These are phyloP conservation scores for Macadamia integrifolia DNA, from an alignment of 164 flowering plant genomes.

Conservation along the genomic window DNA sequence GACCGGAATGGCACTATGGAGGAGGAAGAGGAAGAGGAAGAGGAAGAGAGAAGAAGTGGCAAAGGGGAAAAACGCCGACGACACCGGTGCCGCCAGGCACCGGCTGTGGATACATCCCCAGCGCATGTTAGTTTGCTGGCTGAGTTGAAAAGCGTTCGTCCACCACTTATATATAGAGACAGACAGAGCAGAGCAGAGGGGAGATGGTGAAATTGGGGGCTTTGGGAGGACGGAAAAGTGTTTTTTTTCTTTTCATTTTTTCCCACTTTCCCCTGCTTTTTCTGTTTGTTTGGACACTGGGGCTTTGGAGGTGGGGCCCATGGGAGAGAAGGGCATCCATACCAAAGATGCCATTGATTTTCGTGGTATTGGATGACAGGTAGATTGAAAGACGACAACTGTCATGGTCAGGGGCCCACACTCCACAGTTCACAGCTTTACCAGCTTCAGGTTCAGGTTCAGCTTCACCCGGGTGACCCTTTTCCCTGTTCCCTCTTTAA, in stretches of 20 bases:
- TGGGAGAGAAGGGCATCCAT: too few relatives aligned
- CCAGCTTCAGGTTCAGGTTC: too few relatives aligned
- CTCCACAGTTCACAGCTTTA: too few relatives aligned
- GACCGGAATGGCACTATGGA: background rate
- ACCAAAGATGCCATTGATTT: background rate
- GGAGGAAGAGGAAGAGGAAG: background rate
- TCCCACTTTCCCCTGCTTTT: too few relatives aligned
- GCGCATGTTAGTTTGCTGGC: constrained; percentile 12
- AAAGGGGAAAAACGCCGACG: background rate
- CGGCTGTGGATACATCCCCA: background rate
- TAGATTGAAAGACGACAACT: background rate
- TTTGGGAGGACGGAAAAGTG: too few relatives aligned
- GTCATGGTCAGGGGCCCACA: background rate
- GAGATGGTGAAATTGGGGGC: too few relatives aligned
- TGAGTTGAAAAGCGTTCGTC: background rate
- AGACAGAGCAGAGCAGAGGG: too few relatives aligned
- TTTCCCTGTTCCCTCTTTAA: background rate
- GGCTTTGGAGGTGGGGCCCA: too few relatives aligned
- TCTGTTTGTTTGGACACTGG: too few relatives aligned
- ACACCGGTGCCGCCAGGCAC: background rate
- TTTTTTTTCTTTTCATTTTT: too few relatives aligned
- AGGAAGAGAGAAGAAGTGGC: background rate
- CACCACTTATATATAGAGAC: background rate
- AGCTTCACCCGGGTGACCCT: background rate
- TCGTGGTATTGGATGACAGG: background rate